These are phyloP conservation scores for Diplogelasinospora grovesii DNA, from an alignment of 495 filamentous ascomycete genomes.

Conservation along the genomic window DNA sequence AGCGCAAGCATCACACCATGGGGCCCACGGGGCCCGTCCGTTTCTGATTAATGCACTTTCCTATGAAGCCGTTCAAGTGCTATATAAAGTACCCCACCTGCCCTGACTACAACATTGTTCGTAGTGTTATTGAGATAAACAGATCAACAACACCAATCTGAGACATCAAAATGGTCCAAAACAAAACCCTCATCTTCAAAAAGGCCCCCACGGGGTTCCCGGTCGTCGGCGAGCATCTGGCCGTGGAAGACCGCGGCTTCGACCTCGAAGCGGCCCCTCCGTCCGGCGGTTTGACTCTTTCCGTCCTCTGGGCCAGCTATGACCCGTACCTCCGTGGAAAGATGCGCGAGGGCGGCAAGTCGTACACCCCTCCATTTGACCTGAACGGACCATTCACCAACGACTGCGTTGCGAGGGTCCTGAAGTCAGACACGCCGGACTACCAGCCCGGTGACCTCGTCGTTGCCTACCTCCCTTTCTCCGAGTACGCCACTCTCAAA, in stretches of 20 bases:
- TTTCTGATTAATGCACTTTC: too few relatives aligned
- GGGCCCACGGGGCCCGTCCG: too few relatives aligned
- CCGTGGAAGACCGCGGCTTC: conserved; percentile 59
- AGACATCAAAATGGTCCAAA: conserved; percentile 34
- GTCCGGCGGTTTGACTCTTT: conserved; percentile 60
- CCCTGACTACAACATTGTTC: too few relatives aligned
- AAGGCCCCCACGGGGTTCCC: conserved; percentile 61
- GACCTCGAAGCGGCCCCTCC: conserved; percentile 60
- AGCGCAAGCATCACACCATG: too few relatives aligned
- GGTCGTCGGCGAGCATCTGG: conserved; percentile 64
- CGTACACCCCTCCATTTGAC: conserved; percentile 54
- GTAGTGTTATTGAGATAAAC: too few relatives aligned
- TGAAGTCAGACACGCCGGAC: conserved; percentile 55
- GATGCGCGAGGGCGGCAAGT: conserved; percentile 49
- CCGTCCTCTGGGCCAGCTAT: conserved; percentile 72
- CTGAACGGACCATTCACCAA: conserved; percentile 55
- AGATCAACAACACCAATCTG: too few relatives aligned
- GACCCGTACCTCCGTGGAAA: conserved; percentile 85
- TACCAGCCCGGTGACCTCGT: conserved; percentile 64
- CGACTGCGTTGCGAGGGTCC: conserved; percentile 51
- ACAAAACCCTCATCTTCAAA: conserved; percentile 81
- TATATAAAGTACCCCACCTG: too few relatives aligned
- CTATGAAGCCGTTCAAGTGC: too few relatives aligned
- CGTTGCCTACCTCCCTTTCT: conserved; percentile 50
- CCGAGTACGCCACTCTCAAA: conserved; percentile 52